Conservation (phyloP, 2,329 filamentous ascomycete genomes). For the Scortechinia acanthostroma region DNA sequence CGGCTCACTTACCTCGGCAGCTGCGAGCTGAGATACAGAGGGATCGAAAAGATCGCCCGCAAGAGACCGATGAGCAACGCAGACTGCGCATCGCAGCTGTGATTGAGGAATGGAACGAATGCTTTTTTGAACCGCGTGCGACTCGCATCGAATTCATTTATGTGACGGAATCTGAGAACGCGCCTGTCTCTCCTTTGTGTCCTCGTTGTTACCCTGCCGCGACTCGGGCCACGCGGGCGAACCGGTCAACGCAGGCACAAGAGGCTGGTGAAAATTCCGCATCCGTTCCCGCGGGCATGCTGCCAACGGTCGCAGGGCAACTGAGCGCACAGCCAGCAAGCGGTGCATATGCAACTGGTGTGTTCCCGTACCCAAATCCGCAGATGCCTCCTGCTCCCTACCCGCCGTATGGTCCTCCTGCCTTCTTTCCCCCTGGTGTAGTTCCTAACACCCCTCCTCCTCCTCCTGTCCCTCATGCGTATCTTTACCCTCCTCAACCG, state of each 20-base stretch:
- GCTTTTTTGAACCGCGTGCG: conserved; percentile 26
- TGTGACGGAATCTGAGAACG: conserved; percentile 17
- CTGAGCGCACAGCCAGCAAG: not conserved
- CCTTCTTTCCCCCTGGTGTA: not conserved
- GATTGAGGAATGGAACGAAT: conserved; percentile 29
- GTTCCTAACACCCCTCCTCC: conserved; percentile 15
- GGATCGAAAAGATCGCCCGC: conserved; percentile 27
- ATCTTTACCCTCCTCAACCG: not conserved
- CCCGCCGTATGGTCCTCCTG: not conserved
- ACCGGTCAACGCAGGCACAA: conserved; percentile 10
- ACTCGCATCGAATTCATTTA: conserved; percentile 21
- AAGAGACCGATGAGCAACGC: conserved; percentile 29
- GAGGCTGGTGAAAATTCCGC: no score
- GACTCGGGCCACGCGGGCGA: conserved; percentile 6
- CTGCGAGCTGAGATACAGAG: conserved; percentile 26
- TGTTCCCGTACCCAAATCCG: not conserved
- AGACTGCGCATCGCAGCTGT: conserved; percentile 23
- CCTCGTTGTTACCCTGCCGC: conserved; percentile 13
- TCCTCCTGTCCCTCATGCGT: not conserved
- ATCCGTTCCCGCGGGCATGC: not conserved
- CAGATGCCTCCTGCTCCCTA: not conserved
- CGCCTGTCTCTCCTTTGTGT: conserved; percentile 23
- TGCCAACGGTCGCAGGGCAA: not conserved
- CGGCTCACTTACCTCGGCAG: conserved; percentile 22
- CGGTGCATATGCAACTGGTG: not conserved